These are phyloP conservation scores for Asterochloris sp. DNA, from an alignment of 139 green algal species.

Conservation along the genomic window DNA sequence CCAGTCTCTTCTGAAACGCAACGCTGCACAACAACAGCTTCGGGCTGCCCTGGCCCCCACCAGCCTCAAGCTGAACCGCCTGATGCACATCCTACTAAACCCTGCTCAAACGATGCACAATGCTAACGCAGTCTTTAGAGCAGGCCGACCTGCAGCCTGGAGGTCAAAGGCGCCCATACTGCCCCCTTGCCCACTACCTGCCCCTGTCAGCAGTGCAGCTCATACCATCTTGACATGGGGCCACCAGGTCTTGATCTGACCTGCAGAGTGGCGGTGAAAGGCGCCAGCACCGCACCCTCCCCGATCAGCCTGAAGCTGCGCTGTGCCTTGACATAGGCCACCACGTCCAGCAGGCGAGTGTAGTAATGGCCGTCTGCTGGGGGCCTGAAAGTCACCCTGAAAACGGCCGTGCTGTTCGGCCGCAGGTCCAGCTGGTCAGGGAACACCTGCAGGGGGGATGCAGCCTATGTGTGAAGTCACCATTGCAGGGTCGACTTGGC, in stretches of 20 bases:
- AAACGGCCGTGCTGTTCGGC: constrained; percentile 32
- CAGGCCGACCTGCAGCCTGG: too few species aligned
- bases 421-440: constrained; percentile 58
- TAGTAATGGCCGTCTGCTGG: constrained; percentile 48
- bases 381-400: constrained; percentile 63
- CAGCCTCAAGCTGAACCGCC: too few species aligned
- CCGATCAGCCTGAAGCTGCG: constrained; percentile 64
- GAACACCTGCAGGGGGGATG: constrained; percentile 42
- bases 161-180: too few species aligned
- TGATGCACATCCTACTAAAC: too few species aligned
- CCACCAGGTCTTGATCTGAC: constrained; percentile 5
- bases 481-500: background rate
- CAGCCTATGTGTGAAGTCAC: background rate
- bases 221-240: background rate
- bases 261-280: constrained; percentile 38
- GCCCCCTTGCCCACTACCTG: too few species aligned
- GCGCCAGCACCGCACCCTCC: constrained; percentile 43
- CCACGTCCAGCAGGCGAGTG: constrained; percentile 20
- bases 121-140: too few species aligned
- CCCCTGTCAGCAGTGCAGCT: too few species aligned
- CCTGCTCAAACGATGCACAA: too few species aligned
- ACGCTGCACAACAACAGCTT: too few species aligned
- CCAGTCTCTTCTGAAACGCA: too few species aligned
- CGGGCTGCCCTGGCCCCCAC: too few species aligned
- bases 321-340: constrained; percentile 50